Evolutionary conservation across 2,329 filamentous ascomycete genomes (phyloP), one percentile per base, ranked within the genome.

Genomic region (Kalaharituber pfeilii): DNA sequence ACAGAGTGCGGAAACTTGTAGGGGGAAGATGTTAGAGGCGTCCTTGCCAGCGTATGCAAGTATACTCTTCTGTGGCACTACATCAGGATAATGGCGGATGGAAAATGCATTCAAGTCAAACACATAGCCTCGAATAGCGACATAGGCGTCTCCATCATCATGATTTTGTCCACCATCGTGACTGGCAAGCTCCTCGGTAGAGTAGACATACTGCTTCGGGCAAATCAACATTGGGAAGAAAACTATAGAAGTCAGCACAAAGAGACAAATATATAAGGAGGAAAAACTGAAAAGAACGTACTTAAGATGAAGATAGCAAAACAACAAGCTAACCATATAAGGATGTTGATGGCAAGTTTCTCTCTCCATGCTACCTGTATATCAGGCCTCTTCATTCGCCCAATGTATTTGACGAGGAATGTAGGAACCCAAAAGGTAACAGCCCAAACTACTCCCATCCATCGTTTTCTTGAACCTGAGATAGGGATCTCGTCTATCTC

Each of bases 331-430:
- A 89, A 72, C 91, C 93, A 98, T 66, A 98, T 98, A 65, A 96
- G 76, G 67, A 98, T 75, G 72, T 98, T 98, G 75, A 98, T 98
- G 53, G 91, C 89, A 56, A 98, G 68, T 74, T 98, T 98, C 68
- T 98, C 91, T 66, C 91, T 78, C 91, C 91, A 98, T 0, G 91
- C 91, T 67, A 84, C 75, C 24, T 88, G 84, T 7, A 98, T 80
- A 67, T 98, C 91, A 66, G 93, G 93, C 57, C 91, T 84, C 56
- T 83, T 77, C 82, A 95, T 95, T 51, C 84, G 77, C 22, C 89
- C 89, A 39, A 94, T 57, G 63, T 74, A 73, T 53, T 79, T 78
- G 66, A 96, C 84, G 44, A 82, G 64, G 62, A 94, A 84, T 66
- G 95, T 88, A 4, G 91, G 91, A 47, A 94, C 72, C 62, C 81